Evolutionary conservation across 1,284 basidiomycete species (phyloP).

Genomic region (Apiotrichum veenhuisii): DNA sequence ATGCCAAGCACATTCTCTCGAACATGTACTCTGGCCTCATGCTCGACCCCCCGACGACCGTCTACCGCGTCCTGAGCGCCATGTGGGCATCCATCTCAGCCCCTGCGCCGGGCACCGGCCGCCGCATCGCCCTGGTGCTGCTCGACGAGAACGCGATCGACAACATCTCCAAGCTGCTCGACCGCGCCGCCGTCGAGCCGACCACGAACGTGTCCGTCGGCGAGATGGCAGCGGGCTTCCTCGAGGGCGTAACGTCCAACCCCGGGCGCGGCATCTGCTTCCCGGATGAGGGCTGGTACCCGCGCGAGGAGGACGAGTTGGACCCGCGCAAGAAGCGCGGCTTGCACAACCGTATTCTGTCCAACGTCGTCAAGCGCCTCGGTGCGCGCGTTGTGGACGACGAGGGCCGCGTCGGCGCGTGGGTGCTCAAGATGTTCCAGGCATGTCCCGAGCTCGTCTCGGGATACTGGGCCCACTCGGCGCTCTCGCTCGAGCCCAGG

Average conservation of each 20-base stretch:
- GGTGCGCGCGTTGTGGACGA: conserved; percentile 71
- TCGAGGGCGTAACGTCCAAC: conserved; percentile 78
- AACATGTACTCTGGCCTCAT: conserved; percentile 39
- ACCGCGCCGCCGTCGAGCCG: conserved; percentile 64
- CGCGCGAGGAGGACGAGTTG: conserved; percentile 51
- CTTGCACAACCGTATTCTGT: conserved; percentile 78
- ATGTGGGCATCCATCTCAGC: conserved; percentile 43
- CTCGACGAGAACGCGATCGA: conserved; percentile 57
- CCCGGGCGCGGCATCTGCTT: conserved; percentile 85
- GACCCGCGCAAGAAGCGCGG: conserved; percentile 48
- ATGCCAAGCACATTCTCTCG: conserved; percentile 39
- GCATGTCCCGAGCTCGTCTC: conserved; percentile 83
- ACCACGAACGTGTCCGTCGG: conserved; percentile 56
- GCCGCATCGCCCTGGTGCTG: conserved; percentile 39
- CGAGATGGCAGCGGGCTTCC: conserved; percentile 79
- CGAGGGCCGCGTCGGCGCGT: conserved; percentile 69
- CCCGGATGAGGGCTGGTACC: conserved; percentile 85
- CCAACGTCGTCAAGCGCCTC: conserved; percentile 67
- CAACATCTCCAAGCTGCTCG: conserved; percentile 74
- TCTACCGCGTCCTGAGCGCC: conserved; percentile 43
- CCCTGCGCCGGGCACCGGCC: conserved; percentile 32
- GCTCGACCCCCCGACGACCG: conserved; percentile 45
- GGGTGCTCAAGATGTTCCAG: conserved; percentile 69
- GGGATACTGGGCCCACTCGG: conserved; percentile 71
- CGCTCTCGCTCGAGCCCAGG: conserved; percentile 76